Conservation (phyloP, 805 yeast genomes). For the Monosporozyma yasuniensis region DNA sequence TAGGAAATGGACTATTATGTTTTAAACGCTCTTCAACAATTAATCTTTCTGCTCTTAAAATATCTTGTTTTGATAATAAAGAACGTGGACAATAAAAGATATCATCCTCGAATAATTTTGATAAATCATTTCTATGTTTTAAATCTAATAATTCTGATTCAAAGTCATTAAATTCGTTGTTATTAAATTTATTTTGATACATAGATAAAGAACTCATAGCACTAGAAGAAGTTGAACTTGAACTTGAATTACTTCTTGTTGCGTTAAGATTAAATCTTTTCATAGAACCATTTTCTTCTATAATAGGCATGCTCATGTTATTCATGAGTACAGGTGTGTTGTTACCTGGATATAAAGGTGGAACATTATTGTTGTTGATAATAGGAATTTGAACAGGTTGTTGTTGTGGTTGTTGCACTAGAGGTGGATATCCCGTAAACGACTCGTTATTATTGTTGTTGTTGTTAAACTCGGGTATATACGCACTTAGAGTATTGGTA, state of each 20-base stretch:
- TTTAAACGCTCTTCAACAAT: not conserved
- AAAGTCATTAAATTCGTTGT: constrained; percentile 1
- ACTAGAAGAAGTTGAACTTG: constrained; percentile 4
- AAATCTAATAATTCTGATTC: constrained; percentile 3
- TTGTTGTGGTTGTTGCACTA: not conserved
- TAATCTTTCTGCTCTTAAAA: constrained; percentile 17
- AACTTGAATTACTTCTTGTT: constrained; percentile 11
- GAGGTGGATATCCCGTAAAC: not conserved
- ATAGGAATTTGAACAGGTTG: not conserved
- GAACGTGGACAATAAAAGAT: constrained; percentile 27
- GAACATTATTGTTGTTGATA: not conserved
- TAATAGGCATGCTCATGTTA: not conserved
- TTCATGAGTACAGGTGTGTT: constrained; percentile 1
- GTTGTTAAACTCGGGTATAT: not conserved
- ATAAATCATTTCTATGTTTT: constrained; percentile 20
- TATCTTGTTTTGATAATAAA: constrained; percentile 22
- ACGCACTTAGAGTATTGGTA: not conserved
- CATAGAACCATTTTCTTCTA: constrained; percentile 4
- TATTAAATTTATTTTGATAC: not conserved
- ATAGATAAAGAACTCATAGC: constrained; percentile 2
- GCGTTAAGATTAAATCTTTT: constrained; percentile 8
- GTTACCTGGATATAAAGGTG: not conserved
- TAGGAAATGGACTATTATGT: not conserved
- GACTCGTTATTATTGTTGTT: not conserved
- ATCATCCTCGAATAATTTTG: constrained; percentile 29